Base-by-base conservation (phyloP, 805 yeast species). In the Candida germanica region DNA sequence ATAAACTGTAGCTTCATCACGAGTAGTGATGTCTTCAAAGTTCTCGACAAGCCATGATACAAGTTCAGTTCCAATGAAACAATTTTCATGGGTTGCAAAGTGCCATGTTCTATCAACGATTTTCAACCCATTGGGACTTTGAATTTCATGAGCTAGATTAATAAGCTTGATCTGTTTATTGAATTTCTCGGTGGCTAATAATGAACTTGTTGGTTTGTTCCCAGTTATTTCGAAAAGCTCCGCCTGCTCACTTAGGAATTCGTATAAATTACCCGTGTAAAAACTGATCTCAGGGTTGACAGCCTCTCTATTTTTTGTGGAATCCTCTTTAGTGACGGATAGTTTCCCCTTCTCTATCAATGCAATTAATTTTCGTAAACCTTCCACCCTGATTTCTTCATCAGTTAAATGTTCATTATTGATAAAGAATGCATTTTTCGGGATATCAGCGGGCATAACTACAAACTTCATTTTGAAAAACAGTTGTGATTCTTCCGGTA, bases 321-420 rank as follows among this genome's bases (percentile, higher is more conserved):
- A 27, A 49, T 54, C 40, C 5, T 39, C 46, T n/a, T 38, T 43
- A 50, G 26, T 73, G 76, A 29, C 66, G 10, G 61, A 61, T 46
- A 73, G 73, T 30, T 71, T 65, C 2, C 81, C 75, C 43, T 79
- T 71, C 44, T 82, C 80, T 10, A 88, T 73, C 19, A 75, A 59
- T 1, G 77, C 67, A 39, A 82, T 81, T 42, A 86, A 61, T 30
- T 79, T 77, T 29, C 91, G 66, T 14, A 91, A 64, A 0, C 98
- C 98, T 55, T 91, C 98, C n/a, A 91, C 73, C 38, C 95, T 64
- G n/a, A 84, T 75, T 58, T 91, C 98, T 53, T 91, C 98, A 3
- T 83, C 79, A 0, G 79, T 75, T 33, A 89, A 64, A 17, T 72
- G 70, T 47, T 87, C 96, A 43, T 72, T 75, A 24, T 66, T 51